Conservation (phyloP, 805 yeast species). For the Kurtzmaniella cleridarum region DNA sequence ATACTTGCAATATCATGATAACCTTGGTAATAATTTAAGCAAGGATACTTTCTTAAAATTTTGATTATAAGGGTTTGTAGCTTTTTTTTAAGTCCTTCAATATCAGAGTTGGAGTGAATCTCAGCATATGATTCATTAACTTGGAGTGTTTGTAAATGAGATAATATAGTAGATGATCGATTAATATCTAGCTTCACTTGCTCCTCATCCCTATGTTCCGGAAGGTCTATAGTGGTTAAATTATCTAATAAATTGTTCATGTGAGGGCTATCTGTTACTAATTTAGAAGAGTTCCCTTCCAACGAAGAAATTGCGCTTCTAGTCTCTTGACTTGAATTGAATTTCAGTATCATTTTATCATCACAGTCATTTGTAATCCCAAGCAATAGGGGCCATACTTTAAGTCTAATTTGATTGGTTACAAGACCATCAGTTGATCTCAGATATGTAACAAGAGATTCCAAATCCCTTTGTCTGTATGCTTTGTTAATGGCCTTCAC, state of each 20-base stretch:
- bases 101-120: constrained; percentile 26
- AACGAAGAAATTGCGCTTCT: neutral
- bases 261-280: neutral
- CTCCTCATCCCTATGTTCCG: constrained; percentile 62
- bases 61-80: constrained; percentile 43
- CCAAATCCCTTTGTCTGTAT: constrained; percentile 19
- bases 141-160: constrained; percentile 23
- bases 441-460: constrained; percentile 27
- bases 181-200: constrained; percentile 78
- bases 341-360: neutral
- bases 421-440: constrained; percentile 46
- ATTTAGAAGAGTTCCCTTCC: constrained; percentile 7
- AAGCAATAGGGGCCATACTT: constrained; percentile 50
- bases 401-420: constrained; percentile 31
- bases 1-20: constrained; percentile 81
- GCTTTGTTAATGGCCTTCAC: constrained; percentile 35
- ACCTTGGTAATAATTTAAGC: constrained; percentile 82
- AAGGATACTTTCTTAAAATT: constrained; percentile 57
- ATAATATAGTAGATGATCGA: constrained; percentile 52
- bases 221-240: constrained; percentile 22
- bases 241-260: constrained; percentile 12
- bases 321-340: constrained; percentile 4
- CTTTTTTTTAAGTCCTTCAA: constrained; percentile 31
- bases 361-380: constrained; percentile 14
- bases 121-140: constrained; percentile 24